Evolutionary conservation across 2,329 filamentous ascomycete genomes (phyloP), one percentile per base, ranked within the genome.

Genomic region (Colletotrichum liriopes): DNA sequence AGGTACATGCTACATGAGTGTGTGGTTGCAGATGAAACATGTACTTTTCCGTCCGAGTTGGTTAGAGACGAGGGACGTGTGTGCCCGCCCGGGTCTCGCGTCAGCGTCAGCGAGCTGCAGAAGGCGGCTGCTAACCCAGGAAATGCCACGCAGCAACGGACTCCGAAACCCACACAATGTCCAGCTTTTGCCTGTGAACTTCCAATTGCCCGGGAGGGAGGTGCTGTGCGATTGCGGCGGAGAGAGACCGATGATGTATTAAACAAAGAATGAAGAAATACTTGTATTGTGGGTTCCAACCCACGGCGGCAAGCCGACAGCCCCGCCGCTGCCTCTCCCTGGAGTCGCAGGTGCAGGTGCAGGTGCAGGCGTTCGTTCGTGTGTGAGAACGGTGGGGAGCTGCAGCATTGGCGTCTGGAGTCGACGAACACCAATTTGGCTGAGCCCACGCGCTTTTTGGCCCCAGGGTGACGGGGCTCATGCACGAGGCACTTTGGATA

Each of bases 391-490:
- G 52, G 67, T 65, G 67, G 61, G 43, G 67, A 45, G 20, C 16
- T 63, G 60, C 52, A 45, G 52, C 51, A 69, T 69, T 69, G 66
- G 52, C 63, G 67, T 61, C 61, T 70, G 54, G 62, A 56, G 51
- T 55, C 35, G n/a, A 37, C 12, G 16, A 64, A 64, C 49, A 47
- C 61, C 56, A 45, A 56, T 7, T 35, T 29, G 39, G 51, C n/a
- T 32, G 20, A 26, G 16, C 45, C 43, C 32, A 39, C 47, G 35
- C 26, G 14, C 20, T 18, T 35, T n/a, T 32, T 47, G n/a, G 45
- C 45, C 45, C 45, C 45, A 26, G 45, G 11, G 45, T 20, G n/a
- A 47, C 47, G 23, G 45, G 41, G 41, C 41, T 45, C 41, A 43
- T 43, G 14, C 29, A 32, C 29, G 29, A 32, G 29, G 29, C 29